These are phyloP conservation scores for Mortierella sp. DNA, from an alignment of 371 early-diverging fungal genomes.

Conservation along the genomic window DNA sequence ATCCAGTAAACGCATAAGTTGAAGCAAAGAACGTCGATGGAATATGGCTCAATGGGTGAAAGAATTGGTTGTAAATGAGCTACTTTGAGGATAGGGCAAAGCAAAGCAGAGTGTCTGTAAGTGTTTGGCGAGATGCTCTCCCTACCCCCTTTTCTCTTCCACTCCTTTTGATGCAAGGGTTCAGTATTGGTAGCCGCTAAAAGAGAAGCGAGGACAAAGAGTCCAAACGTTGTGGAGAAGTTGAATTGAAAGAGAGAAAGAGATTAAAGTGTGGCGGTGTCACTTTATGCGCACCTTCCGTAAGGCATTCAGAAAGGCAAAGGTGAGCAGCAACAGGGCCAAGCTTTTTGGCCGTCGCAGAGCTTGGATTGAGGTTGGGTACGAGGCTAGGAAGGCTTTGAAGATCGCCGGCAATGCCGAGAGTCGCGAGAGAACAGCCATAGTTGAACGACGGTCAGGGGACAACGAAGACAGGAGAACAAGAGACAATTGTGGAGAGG, in stretches of 20 bases:
- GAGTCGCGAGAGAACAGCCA: conserved; percentile 27
- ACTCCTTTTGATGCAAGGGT: no score
- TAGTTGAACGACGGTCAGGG: neutral
- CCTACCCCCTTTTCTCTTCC: no score
- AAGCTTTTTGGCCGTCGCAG: conserved; percentile 6
- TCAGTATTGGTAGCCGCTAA: no score
- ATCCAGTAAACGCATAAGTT: conserved; percentile 15
- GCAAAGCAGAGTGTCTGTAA: no score
- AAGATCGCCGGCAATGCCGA: neutral
- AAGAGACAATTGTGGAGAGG: neutral
- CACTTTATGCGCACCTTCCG: conserved; percentile 9
- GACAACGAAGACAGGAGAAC: no score
- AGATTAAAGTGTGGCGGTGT: neutral
- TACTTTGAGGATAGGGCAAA: neutral
- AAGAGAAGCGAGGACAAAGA: neutral
- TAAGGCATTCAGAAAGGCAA: conserved; percentile 11
- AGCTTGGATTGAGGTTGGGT: conserved; percentile 10
- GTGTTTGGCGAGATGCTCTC: no score
- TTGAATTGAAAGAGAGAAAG: conserved; percentile 7
- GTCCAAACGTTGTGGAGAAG: neutral
- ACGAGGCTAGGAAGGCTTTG: conserved; percentile 11
- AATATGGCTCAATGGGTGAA: conserved; percentile 29
- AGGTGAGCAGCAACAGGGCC: conserved; percentile 7
- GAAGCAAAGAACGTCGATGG: conserved; percentile 10
- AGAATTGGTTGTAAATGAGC: conserved; percentile 21